phyloP scores from a whole-genome alignment of 371 early-diverging fungal genomes.

The Mucor saturninus region DNA sequence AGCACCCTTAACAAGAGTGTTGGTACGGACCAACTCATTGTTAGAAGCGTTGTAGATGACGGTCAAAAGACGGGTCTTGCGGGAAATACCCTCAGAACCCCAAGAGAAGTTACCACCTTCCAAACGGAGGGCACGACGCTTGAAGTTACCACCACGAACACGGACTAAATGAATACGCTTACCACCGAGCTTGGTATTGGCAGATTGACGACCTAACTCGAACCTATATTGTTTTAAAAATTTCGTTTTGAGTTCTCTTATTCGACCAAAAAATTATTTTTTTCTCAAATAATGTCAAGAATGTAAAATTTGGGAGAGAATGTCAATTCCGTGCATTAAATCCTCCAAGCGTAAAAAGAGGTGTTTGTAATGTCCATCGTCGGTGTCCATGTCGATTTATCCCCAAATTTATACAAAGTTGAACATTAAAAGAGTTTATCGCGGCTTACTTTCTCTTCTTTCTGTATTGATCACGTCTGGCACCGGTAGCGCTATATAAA shows the following conservation, averaged over 20 bases:
- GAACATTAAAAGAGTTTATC: neutral
- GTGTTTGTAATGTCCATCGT: neutral
- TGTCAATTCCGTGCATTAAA: neutral
- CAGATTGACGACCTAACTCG: constrained; percentile 97
- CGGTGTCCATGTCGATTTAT: too few species aligned
- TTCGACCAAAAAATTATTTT: too few species aligned
- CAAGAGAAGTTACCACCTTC: constrained; percentile 98
- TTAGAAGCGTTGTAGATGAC: constrained; percentile 99
- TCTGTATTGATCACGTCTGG: constrained; percentile 95
- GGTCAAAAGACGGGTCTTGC: constrained; percentile 94
- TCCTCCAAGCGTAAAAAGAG: neutral
- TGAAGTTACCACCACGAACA: constrained; percentile 98
- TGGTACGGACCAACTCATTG: constrained; percentile 99
- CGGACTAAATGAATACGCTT: constrained; percentile 94
- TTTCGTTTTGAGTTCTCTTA: too few species aligned
- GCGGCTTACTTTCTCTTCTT: constrained; percentile 84
- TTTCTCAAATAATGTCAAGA: neutral
- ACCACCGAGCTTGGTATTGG: constrained; percentile 96
- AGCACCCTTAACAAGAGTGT: constrained; percentile 98
- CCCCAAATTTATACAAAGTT: too few species aligned
- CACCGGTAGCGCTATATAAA: constrained; percentile 86
- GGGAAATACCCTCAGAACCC: constrained; percentile 92
- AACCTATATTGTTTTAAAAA: constrained; percentile 66
- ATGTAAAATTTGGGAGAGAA: neutral
- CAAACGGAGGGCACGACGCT: constrained; percentile 97